These are phyloP conservation scores for Candida cerambycidarum DNA, from an alignment of 805 yeast genomes.

Conservation along the genomic window DNA sequence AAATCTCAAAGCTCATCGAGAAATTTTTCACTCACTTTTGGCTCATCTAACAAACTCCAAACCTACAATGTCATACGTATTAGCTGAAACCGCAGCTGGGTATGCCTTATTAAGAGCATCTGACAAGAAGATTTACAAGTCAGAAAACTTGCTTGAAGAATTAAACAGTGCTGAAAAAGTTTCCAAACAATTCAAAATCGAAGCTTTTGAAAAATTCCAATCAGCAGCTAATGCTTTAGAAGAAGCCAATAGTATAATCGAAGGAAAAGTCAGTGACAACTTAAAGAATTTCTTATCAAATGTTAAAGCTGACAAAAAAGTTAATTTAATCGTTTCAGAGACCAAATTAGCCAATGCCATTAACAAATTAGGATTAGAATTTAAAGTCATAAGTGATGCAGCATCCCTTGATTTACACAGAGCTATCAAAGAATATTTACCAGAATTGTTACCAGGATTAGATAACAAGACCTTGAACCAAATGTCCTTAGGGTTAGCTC, in stretches of 20 bases:
- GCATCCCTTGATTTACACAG: constrained; percentile 93
- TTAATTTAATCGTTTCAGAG: constrained; percentile 88
- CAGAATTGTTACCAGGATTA: constrained; percentile 92
- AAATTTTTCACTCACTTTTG: constrained; percentile 6
- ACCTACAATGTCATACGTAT: constrained; percentile 70
- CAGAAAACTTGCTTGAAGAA: constrained; percentile 70
- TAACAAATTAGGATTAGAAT: constrained; percentile 87
- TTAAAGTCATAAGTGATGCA: constrained; percentile 89
- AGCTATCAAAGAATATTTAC: constrained; percentile 91
- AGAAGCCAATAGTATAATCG: constrained; percentile 89
- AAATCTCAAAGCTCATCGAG: constrained; percentile 7
- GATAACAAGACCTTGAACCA: constrained; percentile 80
- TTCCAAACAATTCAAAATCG: constrained; percentile 85
- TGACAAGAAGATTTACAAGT: constrained; percentile 94
- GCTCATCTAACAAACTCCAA: neutral
- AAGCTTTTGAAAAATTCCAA: constrained; percentile 91
- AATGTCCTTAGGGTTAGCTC: constrained; percentile 98
- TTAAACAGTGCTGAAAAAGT: constrained; percentile 82
- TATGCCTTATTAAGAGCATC: constrained; percentile 96
- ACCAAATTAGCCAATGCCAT: constrained; percentile 95
- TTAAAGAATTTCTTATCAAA: constrained; percentile 75
- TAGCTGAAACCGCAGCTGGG: constrained; percentile 98
- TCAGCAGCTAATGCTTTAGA: constrained; percentile 96
- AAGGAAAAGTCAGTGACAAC: constrained; percentile 89
- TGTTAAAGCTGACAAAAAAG: constrained; percentile 75